Conservation (phyloP, 129 eudicot genomes). For the Gnaphalium uliginosum region DNA sequence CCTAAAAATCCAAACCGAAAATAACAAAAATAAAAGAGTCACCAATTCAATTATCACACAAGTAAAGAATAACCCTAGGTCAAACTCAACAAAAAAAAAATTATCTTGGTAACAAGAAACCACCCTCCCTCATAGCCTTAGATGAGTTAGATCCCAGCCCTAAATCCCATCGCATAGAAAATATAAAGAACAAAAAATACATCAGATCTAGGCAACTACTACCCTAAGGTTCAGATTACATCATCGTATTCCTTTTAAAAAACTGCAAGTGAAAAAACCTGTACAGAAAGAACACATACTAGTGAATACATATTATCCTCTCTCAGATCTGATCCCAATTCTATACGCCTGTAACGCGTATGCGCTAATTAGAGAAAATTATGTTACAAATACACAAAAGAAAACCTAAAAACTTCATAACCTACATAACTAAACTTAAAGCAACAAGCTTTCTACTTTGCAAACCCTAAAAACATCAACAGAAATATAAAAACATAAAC, state of each 20-base stretch:
- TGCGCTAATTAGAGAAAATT: not conserved
- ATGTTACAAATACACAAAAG: not conserved
- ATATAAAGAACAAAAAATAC: conserved; percentile 8
- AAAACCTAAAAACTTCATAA: conserved; percentile 1
- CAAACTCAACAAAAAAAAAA: not conserved
- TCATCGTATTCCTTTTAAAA: not conserved
- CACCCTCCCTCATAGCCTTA: not conserved
- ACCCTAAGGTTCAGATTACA: not conserved
- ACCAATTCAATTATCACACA: conserved; percentile 22
- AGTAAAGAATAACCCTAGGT: conserved; percentile 3
- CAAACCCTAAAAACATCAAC: conserved; percentile 8
- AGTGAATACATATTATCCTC: conserved; percentile 17
- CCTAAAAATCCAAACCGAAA: conserved; percentile 52
- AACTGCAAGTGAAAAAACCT: not conserved
- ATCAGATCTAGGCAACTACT: conserved; percentile 39
- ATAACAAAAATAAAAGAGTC: conserved; percentile 6
- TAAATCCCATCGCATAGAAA: too few species aligned
- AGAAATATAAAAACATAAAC: conserved; percentile 15
- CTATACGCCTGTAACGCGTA: conserved; percentile 4
- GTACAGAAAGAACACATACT: not conserved
- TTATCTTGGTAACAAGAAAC: not conserved
- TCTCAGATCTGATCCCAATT: conserved; percentile 51
- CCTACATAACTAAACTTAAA: conserved; percentile 13
- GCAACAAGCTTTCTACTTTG: conserved; percentile 3
- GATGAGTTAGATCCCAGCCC: conserved; percentile 16